Percentiles rank a stretch among this genome's conserved stretches.
These are phyloP conservation scores for Penstemon eatonii DNA, from an alignment of 257 asterid genomes.

Conservation along the genomic window DNA sequence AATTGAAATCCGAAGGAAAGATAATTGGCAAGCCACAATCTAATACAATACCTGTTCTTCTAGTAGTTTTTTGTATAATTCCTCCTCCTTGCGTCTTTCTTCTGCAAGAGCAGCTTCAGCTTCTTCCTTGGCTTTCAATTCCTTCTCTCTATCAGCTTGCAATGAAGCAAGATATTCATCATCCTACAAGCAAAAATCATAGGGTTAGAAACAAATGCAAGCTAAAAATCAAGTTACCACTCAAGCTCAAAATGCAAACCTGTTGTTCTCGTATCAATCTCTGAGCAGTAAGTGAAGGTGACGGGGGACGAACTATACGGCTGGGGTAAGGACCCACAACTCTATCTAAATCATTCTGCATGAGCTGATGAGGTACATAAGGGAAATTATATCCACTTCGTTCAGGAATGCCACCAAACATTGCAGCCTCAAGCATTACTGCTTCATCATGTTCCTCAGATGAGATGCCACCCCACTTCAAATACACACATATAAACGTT, in stretches of 20 bases:
- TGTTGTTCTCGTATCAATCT: conserved; percentile 92
- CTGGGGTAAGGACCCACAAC: conserved; percentile 46
- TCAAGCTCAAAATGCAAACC: conserved; percentile 48
- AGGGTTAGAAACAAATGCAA: conserved; percentile 23
- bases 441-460: conserved; percentile 98
- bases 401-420: conserved; percentile 96
- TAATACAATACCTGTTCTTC: conserved; percentile 64
- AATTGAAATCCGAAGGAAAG: background rate
- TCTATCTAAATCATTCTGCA: conserved; percentile 61
- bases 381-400: conserved; percentile 63
- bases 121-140: conserved; percentile 90
- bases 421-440: conserved; percentile 98
- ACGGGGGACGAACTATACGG: conserved; percentile 75
- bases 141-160: conserved; percentile 98
- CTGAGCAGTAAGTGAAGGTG: conserved; percentile 95
- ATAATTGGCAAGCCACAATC: background rate
- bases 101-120: conserved; percentile 89
- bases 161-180: conserved; percentile 91
- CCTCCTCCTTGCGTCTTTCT: conserved; percentile 80
- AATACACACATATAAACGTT: conserved; percentile 25
- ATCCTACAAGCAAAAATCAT: conserved; percentile 53
- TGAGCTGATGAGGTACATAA: conserved; percentile 57
- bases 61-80: conserved; percentile 51
- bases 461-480: conserved; percentile 98
- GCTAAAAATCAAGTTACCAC: conserved; percentile 20